These are phyloP conservation scores for Sequoia sempervirens DNA, from an alignment of 75 land plant species.

Conservation along the genomic window DNA sequence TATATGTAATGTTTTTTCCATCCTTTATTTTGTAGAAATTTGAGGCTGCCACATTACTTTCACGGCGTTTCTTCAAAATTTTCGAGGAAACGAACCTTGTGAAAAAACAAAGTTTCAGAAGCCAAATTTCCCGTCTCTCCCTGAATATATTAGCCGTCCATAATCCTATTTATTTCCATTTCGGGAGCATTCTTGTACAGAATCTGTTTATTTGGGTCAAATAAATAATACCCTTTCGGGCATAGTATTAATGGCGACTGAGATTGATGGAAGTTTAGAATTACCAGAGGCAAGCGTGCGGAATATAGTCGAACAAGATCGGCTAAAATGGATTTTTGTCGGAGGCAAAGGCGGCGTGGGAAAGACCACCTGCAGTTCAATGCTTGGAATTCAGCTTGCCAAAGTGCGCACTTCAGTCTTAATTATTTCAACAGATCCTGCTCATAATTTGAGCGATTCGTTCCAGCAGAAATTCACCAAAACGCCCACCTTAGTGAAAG, in stretches of 20 bases:
- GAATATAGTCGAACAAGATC: constrained; percentile 74
- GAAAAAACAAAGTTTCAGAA: not conserved
- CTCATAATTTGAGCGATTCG: constrained; percentile 94
- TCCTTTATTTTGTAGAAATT: no score
- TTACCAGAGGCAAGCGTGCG: constrained; percentile 63
- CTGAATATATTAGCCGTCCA: not conserved
- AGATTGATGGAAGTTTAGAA: constrained; percentile 23
- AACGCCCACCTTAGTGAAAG: constrained; percentile 76
- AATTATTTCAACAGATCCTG: constrained; percentile 94
- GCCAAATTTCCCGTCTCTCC: not conserved
- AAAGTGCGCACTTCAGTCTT: constrained; percentile 67
- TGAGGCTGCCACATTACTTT: no score
- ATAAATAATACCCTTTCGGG: not conserved
- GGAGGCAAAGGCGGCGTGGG: constrained; percentile 98
- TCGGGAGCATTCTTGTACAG: not conserved
- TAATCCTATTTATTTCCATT: not conserved
- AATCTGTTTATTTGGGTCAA: not conserved
- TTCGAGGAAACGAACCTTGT: no score
- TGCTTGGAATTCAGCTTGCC: constrained; percentile 66
- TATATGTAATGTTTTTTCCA: no score
- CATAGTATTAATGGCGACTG: not conserved
- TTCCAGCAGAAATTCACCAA: constrained; percentile 90
- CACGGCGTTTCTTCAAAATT: no score
- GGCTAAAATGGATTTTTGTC: constrained; percentile 95
- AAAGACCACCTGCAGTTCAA: constrained; percentile 95